Conservation (phyloP, 345 rosid species). For the Aethionema arabicum region DNA sequence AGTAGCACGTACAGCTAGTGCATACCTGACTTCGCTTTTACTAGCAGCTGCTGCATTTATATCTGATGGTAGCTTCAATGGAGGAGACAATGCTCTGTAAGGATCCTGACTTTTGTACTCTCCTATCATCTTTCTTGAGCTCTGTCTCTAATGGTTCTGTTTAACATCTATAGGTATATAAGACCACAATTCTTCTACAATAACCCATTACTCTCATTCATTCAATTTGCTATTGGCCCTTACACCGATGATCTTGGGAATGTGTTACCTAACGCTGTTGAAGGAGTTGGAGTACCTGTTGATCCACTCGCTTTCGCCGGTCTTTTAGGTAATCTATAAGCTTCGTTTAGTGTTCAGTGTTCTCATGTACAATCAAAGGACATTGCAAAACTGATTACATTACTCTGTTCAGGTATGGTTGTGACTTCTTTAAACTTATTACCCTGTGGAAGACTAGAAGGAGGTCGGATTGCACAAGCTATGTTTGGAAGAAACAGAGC, state of each 20-base stretch:
- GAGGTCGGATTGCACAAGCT: conserved; percentile 93
- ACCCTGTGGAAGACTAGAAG: conserved; percentile 95
- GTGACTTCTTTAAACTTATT: conserved; percentile 86
- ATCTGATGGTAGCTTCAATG: conserved; percentile 83
- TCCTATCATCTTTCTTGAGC: not conserved
- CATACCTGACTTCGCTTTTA: conserved; percentile 73
- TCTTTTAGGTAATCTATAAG: conserved; percentile 62
- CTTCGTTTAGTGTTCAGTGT: not conserved
- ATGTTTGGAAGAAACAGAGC: conserved; percentile 92
- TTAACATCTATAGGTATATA: conserved; percentile 55
- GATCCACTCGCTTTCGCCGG: conserved; percentile 98
- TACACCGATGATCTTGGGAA: conserved; percentile 91
- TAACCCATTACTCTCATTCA: conserved; percentile 79
- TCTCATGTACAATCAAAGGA: not conserved
- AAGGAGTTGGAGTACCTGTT: conserved; percentile 89
- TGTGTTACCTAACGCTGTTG: conserved; percentile 88
- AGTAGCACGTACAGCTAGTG: conserved; percentile 83
- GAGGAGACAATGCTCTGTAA: conserved; percentile 95
- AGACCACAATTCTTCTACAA: conserved; percentile 90
- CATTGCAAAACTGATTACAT: too few relatives aligned
- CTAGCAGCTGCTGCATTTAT: conserved; percentile 78
- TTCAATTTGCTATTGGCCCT: conserved; percentile 86
- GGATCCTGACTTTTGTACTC: conserved; percentile 15
- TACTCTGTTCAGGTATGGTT: conserved; percentile 68
- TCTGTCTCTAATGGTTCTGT: conserved; percentile 3